A percentile compares a stretch with the other conserved stretches of the same genome.
These are phyloP conservation scores for Alternaria atra DNA, from an alignment of 2,329 filamentous ascomycete species.

Conservation along the genomic window DNA sequence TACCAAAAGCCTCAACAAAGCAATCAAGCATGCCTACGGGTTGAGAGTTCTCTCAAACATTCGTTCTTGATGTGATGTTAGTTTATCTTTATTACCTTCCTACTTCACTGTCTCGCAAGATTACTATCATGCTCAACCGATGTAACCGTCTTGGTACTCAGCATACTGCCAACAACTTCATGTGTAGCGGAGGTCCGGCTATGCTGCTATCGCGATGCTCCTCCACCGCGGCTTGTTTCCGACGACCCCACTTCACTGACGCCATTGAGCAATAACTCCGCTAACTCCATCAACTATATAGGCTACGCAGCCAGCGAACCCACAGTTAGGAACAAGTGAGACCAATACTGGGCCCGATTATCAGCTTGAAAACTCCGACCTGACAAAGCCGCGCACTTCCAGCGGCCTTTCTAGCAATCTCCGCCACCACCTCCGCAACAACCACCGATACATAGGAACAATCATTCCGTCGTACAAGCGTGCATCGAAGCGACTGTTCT, in stretches of 20 bases:
- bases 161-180: background rate
- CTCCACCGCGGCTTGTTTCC: slow-evolving; percentile 14
- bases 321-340: background rate
- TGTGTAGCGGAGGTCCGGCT: background rate
- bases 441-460: background rate
- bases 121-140: background rate
- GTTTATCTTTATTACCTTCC: background rate
- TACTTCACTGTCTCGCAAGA: background rate
- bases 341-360: background rate
- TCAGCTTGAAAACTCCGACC: background rate
- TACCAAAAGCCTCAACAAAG: slow-evolving; percentile 36
- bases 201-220: background rate
- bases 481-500: background rate
- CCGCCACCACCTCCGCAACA: background rate
- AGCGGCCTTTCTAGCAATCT: slow-evolving; percentile 2
- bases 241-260: slow-evolving; percentile 19
- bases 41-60: slow-evolving; percentile 32
- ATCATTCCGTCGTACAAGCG: background rate
- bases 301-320: background rate
- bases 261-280: slow-evolving; percentile 27
- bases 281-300: slow-evolving; percentile 21
- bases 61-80: background rate
- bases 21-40: slow-evolving; percentile 44
- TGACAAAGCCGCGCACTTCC: background rate
- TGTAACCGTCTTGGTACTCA: background rate